Evolutionary conservation across 1,139 yeast genomes (phyloP).

Genomic region (Kurtzmaniella quercitrusa): DNA sequence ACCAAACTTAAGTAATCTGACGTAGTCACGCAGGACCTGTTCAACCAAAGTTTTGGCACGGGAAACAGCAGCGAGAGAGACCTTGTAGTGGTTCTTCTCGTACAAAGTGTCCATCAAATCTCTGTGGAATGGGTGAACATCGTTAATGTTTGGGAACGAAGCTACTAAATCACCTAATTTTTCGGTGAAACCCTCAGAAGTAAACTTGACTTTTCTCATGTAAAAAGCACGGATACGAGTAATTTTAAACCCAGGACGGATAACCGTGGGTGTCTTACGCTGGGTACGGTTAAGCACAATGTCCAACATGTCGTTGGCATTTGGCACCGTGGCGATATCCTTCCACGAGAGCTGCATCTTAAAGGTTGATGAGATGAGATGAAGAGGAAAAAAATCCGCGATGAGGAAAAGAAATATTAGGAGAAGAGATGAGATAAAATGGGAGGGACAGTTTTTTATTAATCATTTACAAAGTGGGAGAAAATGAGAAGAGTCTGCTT

Average conservation of each 20-base stretch:
- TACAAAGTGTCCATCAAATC: conserved; percentile 96
- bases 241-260: conserved; percentile 94
- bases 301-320: conserved; percentile 89
- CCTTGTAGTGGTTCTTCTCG: conserved; percentile 96
- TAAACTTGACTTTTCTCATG: conserved; percentile 95
- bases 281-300: conserved; percentile 96
- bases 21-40: conserved; percentile 94
- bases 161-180: conserved; percentile 79
- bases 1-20: conserved; percentile 89
- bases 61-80: conserved; percentile 92
- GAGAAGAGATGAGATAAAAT: neutral
- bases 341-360: conserved; percentile 96
- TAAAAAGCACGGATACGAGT: conserved; percentile 96
- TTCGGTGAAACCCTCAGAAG: conserved; percentile 94
- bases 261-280: conserved; percentile 97
- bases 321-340: conserved; percentile 93
- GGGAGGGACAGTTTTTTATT: no score
- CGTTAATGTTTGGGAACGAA: conserved; percentile 95
- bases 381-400: neutral
- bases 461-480: no score
- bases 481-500: neutral
- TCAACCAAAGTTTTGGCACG: conserved; percentile 92
- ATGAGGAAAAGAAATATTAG: conserved; percentile 1
- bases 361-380: neutral
- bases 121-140: conserved; percentile 97